Conservation (phyloP, 495 filamentous ascomycete genomes). For the Entonaema liquescens region DNA sequence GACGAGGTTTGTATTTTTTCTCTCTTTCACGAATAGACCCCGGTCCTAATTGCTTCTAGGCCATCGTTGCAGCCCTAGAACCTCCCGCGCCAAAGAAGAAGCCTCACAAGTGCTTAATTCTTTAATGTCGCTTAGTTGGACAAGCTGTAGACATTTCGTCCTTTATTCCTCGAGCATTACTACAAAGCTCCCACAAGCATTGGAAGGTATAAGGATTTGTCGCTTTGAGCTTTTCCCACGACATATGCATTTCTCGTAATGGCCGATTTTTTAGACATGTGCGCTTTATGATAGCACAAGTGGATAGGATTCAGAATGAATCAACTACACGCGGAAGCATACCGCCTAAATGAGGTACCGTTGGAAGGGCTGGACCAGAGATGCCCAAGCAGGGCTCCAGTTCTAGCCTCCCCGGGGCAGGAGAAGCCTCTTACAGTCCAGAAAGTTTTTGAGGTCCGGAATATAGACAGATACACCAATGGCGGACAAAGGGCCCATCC, state of each 20-base stretch:
- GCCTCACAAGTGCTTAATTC: conserved; percentile 59
- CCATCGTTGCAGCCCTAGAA: conserved; percentile 89
- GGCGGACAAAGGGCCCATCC: conserved; percentile 14
- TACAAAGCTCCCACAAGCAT: conserved; percentile 15
- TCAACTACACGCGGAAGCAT: conserved; percentile 36
- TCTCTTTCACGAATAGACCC: conserved; percentile 6
- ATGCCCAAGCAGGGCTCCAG: conserved; percentile 30
- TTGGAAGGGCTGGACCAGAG: conserved; percentile 26
- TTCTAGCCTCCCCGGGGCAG: conserved; percentile 23
- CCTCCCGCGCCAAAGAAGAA: conserved; percentile 79
- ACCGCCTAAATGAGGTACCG: conserved; percentile 34
- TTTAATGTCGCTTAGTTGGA: conserved; percentile 47
- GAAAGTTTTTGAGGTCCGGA: conserved; percentile 33
- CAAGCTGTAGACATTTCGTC: conserved; percentile 11
- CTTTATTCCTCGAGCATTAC: conserved; percentile 21
- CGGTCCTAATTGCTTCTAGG: conserved; percentile 59
- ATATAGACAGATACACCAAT: conserved; percentile 27
- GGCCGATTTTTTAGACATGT: conserved; percentile 42
- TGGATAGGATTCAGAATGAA: conserved; percentile 43
- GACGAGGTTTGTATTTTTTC: conserved; percentile 78
- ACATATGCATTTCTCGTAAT: conserved; percentile 43
- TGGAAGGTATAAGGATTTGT: conserved; percentile 31
- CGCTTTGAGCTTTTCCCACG: conserved; percentile 25
- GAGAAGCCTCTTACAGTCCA: conserved; percentile 24
- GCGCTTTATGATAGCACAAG: conserved; percentile 41